A percentile compares a stretch with the other conserved stretches of the same genome.
Evolutionary conservation across 2,329 filamentous ascomycete species (phyloP).

Genomic region (Trichoderma gracile): DNA sequence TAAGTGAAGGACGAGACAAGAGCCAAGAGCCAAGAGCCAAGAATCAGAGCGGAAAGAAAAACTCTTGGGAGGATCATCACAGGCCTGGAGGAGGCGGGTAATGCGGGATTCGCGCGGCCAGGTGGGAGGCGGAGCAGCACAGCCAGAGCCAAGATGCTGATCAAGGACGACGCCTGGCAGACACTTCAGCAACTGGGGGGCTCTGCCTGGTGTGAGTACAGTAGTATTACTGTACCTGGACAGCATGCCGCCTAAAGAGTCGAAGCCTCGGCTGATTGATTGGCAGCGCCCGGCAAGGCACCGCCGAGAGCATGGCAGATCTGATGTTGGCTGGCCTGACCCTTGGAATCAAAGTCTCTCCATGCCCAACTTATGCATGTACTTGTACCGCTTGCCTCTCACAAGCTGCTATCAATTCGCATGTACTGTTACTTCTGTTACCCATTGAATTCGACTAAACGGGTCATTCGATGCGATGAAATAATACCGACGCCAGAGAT

Average conservation of each 20-base stretch:
- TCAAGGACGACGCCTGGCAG: not conserved
- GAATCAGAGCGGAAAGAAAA: too few species aligned
- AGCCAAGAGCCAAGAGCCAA: not conserved
- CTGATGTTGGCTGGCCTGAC: slow-evolving; percentile 22
- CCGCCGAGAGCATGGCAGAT: slow-evolving; percentile 15
- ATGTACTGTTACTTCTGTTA: too few species aligned
- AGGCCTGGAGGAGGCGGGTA: too few species aligned
- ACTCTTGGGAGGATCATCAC: too few species aligned
- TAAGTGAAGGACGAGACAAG: too few species aligned
- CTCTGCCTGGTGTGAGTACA: not conserved
- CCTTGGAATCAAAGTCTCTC: not conserved
- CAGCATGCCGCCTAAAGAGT: too few species aligned
- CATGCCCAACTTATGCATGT: not conserved
- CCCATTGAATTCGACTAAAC: too few species aligned
- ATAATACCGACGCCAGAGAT: not conserved
- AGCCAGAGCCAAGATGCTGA: slow-evolving; percentile 15
- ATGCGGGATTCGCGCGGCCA: not conserved
- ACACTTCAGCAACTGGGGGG: not conserved
- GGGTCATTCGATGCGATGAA: too few species aligned
- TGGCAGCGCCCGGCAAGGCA: slow-evolving; percentile 5
- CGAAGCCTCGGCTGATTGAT: not conserved
- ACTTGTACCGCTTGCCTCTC: not conserved
- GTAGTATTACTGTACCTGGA: not conserved
- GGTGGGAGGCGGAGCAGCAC: slow-evolving; percentile 12
- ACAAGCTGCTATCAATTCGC: not conserved